phyloP scores from a whole-genome alignment of 345 rosid species.

The Heritiera littoralis region DNA sequence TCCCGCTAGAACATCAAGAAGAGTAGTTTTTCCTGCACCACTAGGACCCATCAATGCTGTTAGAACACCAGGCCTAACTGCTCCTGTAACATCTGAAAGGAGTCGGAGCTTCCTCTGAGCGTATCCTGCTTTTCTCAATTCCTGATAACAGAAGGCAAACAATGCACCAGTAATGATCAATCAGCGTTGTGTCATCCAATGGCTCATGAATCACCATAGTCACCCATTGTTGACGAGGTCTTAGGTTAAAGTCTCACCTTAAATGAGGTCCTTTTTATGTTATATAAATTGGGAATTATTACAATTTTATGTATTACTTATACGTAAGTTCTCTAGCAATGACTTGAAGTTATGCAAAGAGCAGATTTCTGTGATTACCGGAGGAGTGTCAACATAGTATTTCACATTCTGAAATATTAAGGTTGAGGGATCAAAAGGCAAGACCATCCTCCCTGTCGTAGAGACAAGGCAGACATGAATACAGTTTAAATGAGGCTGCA shows the following conservation, averaged over 20 bases:
- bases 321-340: too few species aligned
- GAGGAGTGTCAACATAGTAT: constrained; percentile 57
- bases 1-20: constrained; percentile 80
- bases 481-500: background rate
- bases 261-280: background rate
- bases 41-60: constrained; percentile 85
- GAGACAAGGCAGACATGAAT: background rate
- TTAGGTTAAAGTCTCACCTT: too few species aligned
- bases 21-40: constrained; percentile 89
- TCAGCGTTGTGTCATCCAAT: background rate
- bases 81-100: constrained; percentile 58
- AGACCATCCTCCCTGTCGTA: constrained; percentile 53
- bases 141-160: constrained; percentile 33
- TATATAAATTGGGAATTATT: too few species aligned
- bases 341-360: background rate
- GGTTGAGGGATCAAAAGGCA: constrained; percentile 63
- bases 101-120: constrained; percentile 53
- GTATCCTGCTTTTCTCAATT: constrained; percentile 52
- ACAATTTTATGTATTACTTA: too few species aligned
- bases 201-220: background rate
- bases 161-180: too few species aligned
- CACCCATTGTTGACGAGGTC: too few species aligned
- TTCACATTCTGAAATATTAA: constrained; percentile 58
- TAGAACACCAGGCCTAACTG: constrained; percentile 70
- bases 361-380: constrained; percentile 40